These are phyloP conservation scores for Tetracladium marchalianum DNA, from an alignment of 495 filamentous ascomycete genomes.

Conservation along the genomic window DNA sequence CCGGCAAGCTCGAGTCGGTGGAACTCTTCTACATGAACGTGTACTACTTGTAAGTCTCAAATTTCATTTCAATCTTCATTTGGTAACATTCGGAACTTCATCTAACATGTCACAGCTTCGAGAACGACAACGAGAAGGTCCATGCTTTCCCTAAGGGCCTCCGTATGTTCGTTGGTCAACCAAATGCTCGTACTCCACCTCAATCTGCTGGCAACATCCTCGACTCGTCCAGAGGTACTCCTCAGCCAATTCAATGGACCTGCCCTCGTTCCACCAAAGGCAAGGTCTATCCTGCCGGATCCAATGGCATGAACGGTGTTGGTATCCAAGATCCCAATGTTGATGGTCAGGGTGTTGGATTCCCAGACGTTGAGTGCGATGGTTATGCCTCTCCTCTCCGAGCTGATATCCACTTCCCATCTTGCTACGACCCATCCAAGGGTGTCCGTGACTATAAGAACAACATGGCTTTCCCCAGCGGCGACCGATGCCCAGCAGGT, in stretches of 20 bases:
- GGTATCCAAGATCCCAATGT: slow-evolving; percentile 41
- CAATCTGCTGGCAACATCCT: slow-evolving; percentile 22
- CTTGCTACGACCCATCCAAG: slow-evolving; percentile 73
- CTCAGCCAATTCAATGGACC: slow-evolving; percentile 37
- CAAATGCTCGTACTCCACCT: slow-evolving; percentile 35
- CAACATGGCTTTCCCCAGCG: slow-evolving; percentile 47
- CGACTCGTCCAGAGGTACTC: slow-evolving; percentile 12
- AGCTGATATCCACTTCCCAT: slow-evolving; percentile 81
- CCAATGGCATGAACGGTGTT: slow-evolving; percentile 23
- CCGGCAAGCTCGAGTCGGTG: slow-evolving; percentile 58
- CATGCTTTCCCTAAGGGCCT: slow-evolving; percentile 53
- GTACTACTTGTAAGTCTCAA: slow-evolving; percentile 49
- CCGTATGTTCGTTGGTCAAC: slow-evolving; percentile 65
- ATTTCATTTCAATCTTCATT: slow-evolving; percentile 15
- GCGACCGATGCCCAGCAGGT: slow-evolving; percentile 41
- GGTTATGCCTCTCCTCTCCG: slow-evolving; percentile 43
- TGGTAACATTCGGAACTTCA: slow-evolving; percentile 33
- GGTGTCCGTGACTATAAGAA: slow-evolving; percentile 50
- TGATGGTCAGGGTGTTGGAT: slow-evolving; percentile 24
- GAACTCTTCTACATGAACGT: slow-evolving; percentile 49
- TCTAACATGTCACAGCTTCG: slow-evolving; percentile 27
- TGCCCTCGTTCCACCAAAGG: slow-evolving; percentile 30
- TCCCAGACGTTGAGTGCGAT: slow-evolving; percentile 51
- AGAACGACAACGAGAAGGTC: slow-evolving; percentile 17
- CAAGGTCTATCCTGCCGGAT: slow-evolving; percentile 16